A percentile compares a stretch with the other conserved stretches of the same genome.
Conservation (phyloP, 805 yeast genomes). For the Pichia phayaonensis region DNA sequence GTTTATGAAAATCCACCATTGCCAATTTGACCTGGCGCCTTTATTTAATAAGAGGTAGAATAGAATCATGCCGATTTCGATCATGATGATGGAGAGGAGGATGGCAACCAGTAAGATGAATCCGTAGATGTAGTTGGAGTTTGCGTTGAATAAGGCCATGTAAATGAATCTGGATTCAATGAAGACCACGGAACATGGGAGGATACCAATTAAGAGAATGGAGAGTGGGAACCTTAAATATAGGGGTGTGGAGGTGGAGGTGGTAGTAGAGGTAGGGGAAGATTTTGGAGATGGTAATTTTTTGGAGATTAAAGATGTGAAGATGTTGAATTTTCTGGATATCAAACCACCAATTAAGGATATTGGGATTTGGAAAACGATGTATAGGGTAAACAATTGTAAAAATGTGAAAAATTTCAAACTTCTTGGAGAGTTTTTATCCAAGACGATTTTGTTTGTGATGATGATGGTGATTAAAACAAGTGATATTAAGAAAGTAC, state of each 20-base stretch:
- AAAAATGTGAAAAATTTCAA: slow-evolving; percentile 73
- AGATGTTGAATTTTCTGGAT: slow-evolving; percentile 21
- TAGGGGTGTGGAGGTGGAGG: slow-evolving; percentile 21
- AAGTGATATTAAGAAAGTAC: slow-evolving; percentile 40
- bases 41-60: slow-evolving; percentile 51
- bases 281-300: neutral
- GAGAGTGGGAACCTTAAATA: slow-evolving; percentile 28
- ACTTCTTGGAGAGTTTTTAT: slow-evolving; percentile 64
- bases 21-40: slow-evolving; percentile 54
- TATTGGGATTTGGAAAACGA: slow-evolving; percentile 65
- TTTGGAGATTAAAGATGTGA: slow-evolving; percentile 11
- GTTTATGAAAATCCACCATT: slow-evolving; percentile 70
- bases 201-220: slow-evolving; percentile 50
- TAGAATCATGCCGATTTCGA: slow-evolving; percentile 66
- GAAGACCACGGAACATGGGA: slow-evolving; percentile 76
- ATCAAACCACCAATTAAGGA: slow-evolving; percentile 64
- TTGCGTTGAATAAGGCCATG: slow-evolving; percentile 67
- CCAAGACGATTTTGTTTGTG: slow-evolving; percentile 68
- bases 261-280: neutral
- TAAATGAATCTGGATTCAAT: slow-evolving; percentile 69
- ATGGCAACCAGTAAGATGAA: slow-evolving; percentile 57
- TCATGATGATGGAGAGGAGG: slow-evolving; percentile 52
- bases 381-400: slow-evolving; percentile 49
- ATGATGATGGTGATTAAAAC: slow-evolving; percentile 44
- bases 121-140: slow-evolving; percentile 54